Percentiles rank a stretch among this genome's conserved stretches.
phyloP scores from a whole-genome alignment of 306 rosid genomes.

The Prunus padus region DNA sequence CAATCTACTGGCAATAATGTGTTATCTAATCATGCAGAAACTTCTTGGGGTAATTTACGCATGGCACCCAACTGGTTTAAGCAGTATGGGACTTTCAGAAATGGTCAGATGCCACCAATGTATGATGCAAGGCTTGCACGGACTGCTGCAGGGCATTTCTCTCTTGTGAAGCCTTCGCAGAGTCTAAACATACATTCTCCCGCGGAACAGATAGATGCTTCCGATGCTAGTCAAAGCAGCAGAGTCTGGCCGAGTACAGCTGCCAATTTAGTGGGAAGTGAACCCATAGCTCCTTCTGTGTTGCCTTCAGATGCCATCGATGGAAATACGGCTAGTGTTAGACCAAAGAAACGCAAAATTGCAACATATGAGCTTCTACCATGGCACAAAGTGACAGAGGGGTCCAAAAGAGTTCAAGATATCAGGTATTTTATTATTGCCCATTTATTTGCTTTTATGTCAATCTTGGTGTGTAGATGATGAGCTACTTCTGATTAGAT shows the following conservation, averaged over 20 bases:
- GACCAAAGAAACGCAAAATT: slow-evolving; percentile 51
- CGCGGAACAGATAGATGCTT: slow-evolving; percentile 28
- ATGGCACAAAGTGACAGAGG: slow-evolving; percentile 44
- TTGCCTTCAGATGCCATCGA: slow-evolving; percentile 26
- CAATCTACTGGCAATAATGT: slow-evolving; percentile 30
- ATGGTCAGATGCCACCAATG: slow-evolving; percentile 38
- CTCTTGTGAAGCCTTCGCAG: slow-evolving; percentile 36
- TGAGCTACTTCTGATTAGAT: not conserved
- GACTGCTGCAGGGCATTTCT: slow-evolving; percentile 30
- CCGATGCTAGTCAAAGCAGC: slow-evolving; percentile 34
- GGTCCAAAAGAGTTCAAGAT: slow-evolving; percentile 37
- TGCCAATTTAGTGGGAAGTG: slow-evolving; percentile 21
- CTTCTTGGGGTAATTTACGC: slow-evolving; percentile 24
- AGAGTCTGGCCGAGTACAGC: slow-evolving; percentile 35
- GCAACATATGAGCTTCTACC: slow-evolving; percentile 36
- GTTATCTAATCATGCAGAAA: slow-evolving; percentile 26
- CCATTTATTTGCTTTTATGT: not conserved
- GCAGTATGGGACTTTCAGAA: slow-evolving; percentile 32
- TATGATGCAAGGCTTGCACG: slow-evolving; percentile 31
- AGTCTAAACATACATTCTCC: slow-evolving; percentile 29
- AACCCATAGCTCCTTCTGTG: slow-evolving; percentile 24
- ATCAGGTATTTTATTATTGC: slow-evolving; percentile 38
- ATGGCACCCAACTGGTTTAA: slow-evolving; percentile 43
- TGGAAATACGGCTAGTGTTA: slow-evolving; percentile 23
- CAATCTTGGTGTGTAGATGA: not conserved